Conservation (phyloP, 2,329 filamentous ascomycete genomes). For the Fonsecaea erecta region DNA sequence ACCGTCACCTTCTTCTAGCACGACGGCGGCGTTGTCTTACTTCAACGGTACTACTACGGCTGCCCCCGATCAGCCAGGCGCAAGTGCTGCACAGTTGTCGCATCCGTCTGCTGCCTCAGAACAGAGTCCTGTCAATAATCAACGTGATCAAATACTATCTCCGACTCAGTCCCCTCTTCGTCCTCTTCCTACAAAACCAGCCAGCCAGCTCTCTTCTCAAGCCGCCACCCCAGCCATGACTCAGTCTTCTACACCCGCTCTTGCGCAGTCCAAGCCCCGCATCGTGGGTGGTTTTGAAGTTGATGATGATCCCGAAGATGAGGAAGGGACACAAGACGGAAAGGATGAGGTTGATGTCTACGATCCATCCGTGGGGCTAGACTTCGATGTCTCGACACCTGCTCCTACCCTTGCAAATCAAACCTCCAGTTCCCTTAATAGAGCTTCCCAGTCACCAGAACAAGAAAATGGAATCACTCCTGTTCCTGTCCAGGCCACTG, state of each 20-base stretch:
- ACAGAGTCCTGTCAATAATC: conserved; percentile 24
- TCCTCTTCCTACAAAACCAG: conserved; percentile 30
- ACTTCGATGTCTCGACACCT: conserved; percentile 35
- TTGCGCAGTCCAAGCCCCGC: conserved; percentile 45
- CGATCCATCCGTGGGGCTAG: conserved; percentile 35
- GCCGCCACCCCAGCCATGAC: conserved; percentile 23
- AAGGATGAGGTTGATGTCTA: conserved; percentile 40
- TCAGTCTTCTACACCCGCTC: conserved; percentile 44
- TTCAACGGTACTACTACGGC: conserved; percentile 6
- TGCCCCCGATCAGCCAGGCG: conserved; percentile 3
- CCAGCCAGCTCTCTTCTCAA: conserved; percentile 28
- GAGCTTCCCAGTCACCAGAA: conserved; percentile 64
- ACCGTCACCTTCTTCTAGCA: conserved; percentile 15
- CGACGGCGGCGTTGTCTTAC: conserved; percentile 18
- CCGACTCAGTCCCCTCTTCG: conserved; percentile 34
- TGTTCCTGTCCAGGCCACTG: conserved; percentile 53
- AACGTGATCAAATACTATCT: conserved; percentile 34
- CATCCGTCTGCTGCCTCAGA: conserved; percentile 23
- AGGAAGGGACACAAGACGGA: conserved; percentile 33
- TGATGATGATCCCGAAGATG: conserved; percentile 65
- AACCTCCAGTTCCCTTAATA: conserved; percentile 34
- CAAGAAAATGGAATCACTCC: conserved; percentile 53
- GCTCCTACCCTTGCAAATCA: conserved; percentile 28
- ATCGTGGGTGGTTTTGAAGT: conserved; percentile 65
- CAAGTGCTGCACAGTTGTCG: conserved; percentile 8